Percentiles rank a stretch among this genome's conserved stretches.
phyloP scores from a whole-genome alignment of 306 rosid genomes.

The Prunus dulcis region DNA sequence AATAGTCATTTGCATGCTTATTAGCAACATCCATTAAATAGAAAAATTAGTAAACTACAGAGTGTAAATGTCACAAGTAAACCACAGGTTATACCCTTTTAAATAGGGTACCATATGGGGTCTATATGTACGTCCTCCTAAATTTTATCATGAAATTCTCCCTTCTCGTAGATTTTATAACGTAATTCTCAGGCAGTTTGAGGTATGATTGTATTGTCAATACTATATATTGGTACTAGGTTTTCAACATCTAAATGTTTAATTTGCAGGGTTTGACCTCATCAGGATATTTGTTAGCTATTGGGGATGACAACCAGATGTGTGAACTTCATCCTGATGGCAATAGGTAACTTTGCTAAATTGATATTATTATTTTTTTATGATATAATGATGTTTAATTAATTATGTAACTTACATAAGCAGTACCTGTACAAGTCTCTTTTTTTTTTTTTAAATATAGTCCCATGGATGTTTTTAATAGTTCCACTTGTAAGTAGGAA shows the following conservation, averaged over 20 bases:
- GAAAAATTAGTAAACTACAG: not conserved
- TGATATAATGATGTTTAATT: not conserved
- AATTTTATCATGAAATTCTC: not conserved
- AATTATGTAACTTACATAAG: not conserved
- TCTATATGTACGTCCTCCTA: not conserved
- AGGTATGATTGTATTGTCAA: not conserved
- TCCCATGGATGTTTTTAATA: not conserved
- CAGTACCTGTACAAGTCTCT: not conserved
- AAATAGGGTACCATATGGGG: not conserved
- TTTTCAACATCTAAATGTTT: constrained; percentile 12
- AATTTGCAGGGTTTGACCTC: constrained; percentile 56
- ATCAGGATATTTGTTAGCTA: constrained; percentile 71
- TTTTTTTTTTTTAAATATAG: not conserved
- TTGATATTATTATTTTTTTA: not conserved
- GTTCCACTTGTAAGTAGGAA: not conserved
- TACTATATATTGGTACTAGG: not conserved
- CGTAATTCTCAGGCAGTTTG: not conserved
- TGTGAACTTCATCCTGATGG: constrained; percentile 96
- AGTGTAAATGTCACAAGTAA: not conserved
- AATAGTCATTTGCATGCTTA: not conserved
- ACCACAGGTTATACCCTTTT: not conserved
- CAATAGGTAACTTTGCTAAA: constrained; percentile 49
- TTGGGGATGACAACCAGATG: constrained; percentile 84
- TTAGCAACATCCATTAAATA: not conserved
- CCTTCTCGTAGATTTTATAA: no score